Percentiles rank a stretch among this genome's conserved stretches.
These are phyloP conservation scores for Colletotrichum eremochloae DNA, from an alignment of 2,329 filamentous ascomycete genomes.

Conservation along the genomic window DNA sequence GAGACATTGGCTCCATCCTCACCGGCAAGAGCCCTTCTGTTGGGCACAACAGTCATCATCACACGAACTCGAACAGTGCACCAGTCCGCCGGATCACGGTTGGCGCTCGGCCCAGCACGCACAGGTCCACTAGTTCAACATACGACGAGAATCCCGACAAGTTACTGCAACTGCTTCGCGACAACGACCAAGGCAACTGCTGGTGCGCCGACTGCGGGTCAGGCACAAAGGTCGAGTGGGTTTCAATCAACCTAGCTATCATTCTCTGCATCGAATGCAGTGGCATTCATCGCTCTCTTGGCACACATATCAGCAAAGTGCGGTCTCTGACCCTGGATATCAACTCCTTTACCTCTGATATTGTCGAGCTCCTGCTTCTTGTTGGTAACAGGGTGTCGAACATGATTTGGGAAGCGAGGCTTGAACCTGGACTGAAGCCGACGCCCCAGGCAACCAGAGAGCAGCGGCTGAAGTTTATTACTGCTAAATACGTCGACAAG, in stretches of 20 bases:
- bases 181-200: slow-evolving; percentile 91
- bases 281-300: slow-evolving; percentile 94
- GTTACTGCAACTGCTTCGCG: slow-evolving; percentile 86
- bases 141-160: slow-evolving; percentile 88
- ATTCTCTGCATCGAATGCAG: slow-evolving; percentile 98
- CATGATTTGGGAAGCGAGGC: slow-evolving; percentile 92
- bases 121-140: slow-evolving; percentile 76
- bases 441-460: slow-evolving; percentile 84
- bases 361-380: slow-evolving; percentile 91
- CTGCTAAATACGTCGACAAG: slow-evolving; percentile 90
- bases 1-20: slow-evolving; percentile 92
- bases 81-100: slow-evolving; percentile 91
- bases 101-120: slow-evolving; percentile 83
- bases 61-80: slow-evolving; percentile 61
- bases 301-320: slow-evolving; percentile 97
- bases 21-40: slow-evolving; percentile 90
- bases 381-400: slow-evolving; percentile 96
- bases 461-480: slow-evolving; percentile 94
- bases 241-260: slow-evolving; percentile 97
- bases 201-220: slow-evolving; percentile 96
- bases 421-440: slow-evolving; percentile 82
- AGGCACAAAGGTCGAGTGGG: slow-evolving; percentile 95
- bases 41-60: slow-evolving; percentile 66
- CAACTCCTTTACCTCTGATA: slow-evolving; percentile 95
- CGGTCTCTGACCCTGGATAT: slow-evolving; percentile 95